These are phyloP conservation scores for Sphenostylis stenocarpa DNA, from an alignment of 306 rosid genomes.

Conservation along the genomic window DNA sequence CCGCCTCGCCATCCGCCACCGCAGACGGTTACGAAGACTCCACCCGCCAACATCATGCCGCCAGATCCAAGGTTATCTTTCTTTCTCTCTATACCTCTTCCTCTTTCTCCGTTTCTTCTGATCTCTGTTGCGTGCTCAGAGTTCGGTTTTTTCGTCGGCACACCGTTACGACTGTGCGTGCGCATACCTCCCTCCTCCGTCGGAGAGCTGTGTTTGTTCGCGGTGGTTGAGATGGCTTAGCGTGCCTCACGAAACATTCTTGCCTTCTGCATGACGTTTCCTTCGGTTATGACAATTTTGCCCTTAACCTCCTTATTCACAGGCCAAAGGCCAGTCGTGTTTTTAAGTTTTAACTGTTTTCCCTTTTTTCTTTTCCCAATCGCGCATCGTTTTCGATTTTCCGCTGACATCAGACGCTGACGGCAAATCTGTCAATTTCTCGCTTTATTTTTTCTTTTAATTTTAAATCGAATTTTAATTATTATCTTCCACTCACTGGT, in stretches of 20 bases:
- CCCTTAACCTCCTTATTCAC: slow-evolving; percentile 24
- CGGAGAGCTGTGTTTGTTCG: background rate
- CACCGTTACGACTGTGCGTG: background rate
- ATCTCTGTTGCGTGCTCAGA: slow-evolving; percentile 26
- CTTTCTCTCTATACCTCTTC: background rate
- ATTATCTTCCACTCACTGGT: background rate
- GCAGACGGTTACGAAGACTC: slow-evolving; percentile 75
- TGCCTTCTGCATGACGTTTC: slow-evolving; percentile 28
- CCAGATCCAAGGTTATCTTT: slow-evolving; percentile 82
- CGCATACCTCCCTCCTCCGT: background rate
- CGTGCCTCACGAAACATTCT: slow-evolving; percentile 36
- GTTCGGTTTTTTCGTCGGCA: slow-evolving; percentile 18
- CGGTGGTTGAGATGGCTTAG: slow-evolving; percentile 26
- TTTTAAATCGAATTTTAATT: background rate
- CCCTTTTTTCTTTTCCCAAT: slow-evolving; percentile 18
- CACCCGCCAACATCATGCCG: slow-evolving; percentile 41
- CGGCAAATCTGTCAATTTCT: slow-evolving; percentile 29
- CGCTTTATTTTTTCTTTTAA: background rate
- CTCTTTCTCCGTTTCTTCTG: slow-evolving; percentile 22
- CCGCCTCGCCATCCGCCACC: slow-evolving; percentile 70
- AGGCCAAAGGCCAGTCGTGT: background rate
- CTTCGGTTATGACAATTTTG: slow-evolving; percentile 33
- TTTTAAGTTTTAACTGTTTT: background rate
- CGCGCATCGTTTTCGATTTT: slow-evolving; percentile 39
- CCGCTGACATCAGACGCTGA: slow-evolving; percentile 35